Base-by-base conservation (phyloP, 1,284 basidiomycete species). In the Rhodotorula sp. region DNA sequence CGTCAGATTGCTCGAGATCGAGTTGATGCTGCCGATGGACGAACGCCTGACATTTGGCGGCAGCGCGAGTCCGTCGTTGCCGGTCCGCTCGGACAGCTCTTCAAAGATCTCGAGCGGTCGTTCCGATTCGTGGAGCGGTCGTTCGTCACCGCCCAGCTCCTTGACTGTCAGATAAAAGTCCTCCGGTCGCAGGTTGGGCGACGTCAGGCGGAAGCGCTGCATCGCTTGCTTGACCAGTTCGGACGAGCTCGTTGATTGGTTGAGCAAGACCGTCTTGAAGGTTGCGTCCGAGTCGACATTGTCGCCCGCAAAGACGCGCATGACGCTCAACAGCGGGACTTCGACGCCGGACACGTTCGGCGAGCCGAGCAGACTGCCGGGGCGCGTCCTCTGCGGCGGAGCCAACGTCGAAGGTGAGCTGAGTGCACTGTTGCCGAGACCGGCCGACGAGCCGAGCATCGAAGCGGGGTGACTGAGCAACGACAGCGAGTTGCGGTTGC, bases 251-350 rank as follows among this genome's bases (percentile, higher is more conserved):
- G 94, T 97, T 7, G 87, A 88, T 14, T 90, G 84, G 78, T 95
- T 97, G 71, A 98, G 86, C 29, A 98, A 82, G 1, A 96, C 95
- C 1, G 95, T 98, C 84, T 98, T 98, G 86, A 98, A 99, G 1
- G 94, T 96, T 5, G 93, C 91, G 75, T 97, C 94, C 1, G 91
- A 92, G 78, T 94, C 88, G 66, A 93, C 79, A 73, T 89, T 84
- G 72, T 90, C 88, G 60, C 95, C 95, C 0, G 94, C 94, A 79
- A 99, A 98, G 57, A 99, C 88, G 26, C 95, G 89, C 64, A 98
- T 88, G 69, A 99, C 95, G 77, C 90, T 96, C 69, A 98, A 86
- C 75, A 95, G 89, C 0, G 92, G 92, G 12, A 91, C 88, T 24
- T 78, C 77, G 57, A 75, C 60, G 10, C 74, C 74, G 62, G 80